Conservation (phyloP, 2,329 filamentous ascomycete species). For the Elsinoe perseae region DNA sequence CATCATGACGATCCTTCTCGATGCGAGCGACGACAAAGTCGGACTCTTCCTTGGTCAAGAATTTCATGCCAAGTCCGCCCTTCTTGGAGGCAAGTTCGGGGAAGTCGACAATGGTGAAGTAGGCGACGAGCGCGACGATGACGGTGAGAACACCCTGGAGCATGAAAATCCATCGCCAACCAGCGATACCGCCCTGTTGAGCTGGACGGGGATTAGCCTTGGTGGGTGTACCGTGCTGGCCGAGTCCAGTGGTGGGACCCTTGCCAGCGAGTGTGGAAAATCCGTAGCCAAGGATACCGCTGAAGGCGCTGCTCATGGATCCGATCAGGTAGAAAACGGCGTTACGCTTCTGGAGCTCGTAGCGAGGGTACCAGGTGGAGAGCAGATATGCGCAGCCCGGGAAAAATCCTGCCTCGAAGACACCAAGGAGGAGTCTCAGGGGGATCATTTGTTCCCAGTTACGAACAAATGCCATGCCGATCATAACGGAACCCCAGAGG, state of each 20-base stretch:
- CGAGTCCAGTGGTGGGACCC: conserved; percentile 24
- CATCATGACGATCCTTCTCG: conserved; percentile 46
- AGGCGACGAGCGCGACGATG: conserved; percentile 34
- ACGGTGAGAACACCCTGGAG: conserved; percentile 36
- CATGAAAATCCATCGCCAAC: conserved; percentile 37
- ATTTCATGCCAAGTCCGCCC: conserved; percentile 26
- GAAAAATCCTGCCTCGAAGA: conserved; percentile 47
- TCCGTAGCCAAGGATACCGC: conserved; percentile 37
- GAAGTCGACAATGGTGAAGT: conserved; percentile 41
- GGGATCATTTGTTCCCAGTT: conserved; percentile 45
- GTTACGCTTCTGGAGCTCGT: conserved; percentile 35
- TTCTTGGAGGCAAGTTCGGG: conserved; percentile 21
- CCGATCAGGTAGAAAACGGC: conserved; percentile 45
- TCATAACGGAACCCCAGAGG: conserved; percentile 53
- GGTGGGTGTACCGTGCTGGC: conserved; percentile 29
- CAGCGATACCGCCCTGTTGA: conserved; percentile 25
- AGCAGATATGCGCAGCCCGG: conserved; percentile 30
- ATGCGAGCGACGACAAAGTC: conserved; percentile 46
- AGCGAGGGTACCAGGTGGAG: conserved; percentile 21
- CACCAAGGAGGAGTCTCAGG: conserved; percentile 50
- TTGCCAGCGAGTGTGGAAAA: conserved; percentile 27
- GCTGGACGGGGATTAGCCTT: conserved; percentile 23
- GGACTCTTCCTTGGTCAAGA: conserved; percentile 41
- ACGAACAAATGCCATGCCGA: conserved; percentile 54
- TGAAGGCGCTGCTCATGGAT: conserved; percentile 41